These are phyloP conservation scores for sunflower (Helianthus annuus) DNA, from an alignment of 129 eudicot genomes.

Conservation along the genomic window DNA sequence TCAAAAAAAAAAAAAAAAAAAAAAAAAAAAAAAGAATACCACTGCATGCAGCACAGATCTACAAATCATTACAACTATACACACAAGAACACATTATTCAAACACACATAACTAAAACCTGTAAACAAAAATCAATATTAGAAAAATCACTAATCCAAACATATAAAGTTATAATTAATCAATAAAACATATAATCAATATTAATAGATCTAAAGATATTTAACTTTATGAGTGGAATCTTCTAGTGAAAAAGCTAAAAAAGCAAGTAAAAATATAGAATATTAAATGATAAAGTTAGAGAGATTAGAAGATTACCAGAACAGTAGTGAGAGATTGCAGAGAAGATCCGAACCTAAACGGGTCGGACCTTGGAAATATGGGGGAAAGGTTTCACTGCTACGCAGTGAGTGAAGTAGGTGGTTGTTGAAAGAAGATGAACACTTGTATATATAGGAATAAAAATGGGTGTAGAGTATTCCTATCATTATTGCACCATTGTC, in stretches of 20 bases:
- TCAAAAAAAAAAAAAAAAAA: background rate
- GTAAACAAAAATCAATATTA: background rate
- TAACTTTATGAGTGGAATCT: constrained; percentile 29
- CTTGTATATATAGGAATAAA: constrained; percentile 12
- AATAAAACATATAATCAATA: background rate
- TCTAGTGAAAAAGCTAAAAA: constrained; percentile 18
- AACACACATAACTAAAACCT: constrained; percentile 19
- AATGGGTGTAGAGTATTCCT: constrained; percentile 4
- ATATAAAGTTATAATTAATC: background rate
- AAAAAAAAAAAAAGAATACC: background rate
- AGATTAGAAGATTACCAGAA: constrained; percentile 23
- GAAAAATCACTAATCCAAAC: background rate
- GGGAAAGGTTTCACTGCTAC: constrained; percentile 14
- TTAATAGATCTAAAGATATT: background rate
- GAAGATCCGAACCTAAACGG: constrained; percentile 18
- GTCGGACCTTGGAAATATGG: constrained; percentile 16
- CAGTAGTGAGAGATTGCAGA: background rate
- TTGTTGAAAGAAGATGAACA: constrained; percentile 13
- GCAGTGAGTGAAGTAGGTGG: constrained; percentile 21
- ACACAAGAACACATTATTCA: background rate
- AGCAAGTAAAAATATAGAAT: background rate
- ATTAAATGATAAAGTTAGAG: background rate
- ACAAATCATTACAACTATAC: constrained; percentile 8
- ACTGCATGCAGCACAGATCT: constrained; percentile 35
- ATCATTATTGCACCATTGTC: background rate